Evolutionary conservation across 2,329 filamentous ascomycete species (phyloP).

Genomic region (Thermomyces lanuginosus): DNA sequence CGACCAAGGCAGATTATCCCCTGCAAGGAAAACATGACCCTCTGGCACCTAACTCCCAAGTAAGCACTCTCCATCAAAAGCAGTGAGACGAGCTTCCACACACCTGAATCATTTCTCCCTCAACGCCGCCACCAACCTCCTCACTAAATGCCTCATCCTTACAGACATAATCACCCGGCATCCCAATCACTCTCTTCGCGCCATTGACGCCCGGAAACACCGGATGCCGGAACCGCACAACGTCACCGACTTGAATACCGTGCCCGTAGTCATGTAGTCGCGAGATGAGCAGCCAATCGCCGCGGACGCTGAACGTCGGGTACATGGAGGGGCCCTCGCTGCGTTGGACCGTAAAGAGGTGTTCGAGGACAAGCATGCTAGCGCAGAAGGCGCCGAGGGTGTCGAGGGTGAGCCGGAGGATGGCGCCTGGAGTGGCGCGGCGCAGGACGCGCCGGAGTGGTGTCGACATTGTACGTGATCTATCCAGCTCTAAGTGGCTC

Average conservation of each 20-base stretch:
- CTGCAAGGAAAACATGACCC: conserved; percentile 81
- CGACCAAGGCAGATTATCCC: conserved; percentile 73
- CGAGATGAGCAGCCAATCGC: conserved; percentile 54
- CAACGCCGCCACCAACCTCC: conserved; percentile 16
- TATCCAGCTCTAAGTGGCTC: no score
- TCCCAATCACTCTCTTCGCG: conserved; percentile 63
- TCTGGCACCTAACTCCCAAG: conserved; percentile 57
- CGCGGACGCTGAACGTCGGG: conserved; percentile 55
- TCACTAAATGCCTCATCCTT: conserved; percentile 23
- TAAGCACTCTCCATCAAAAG: background rate
- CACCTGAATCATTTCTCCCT: conserved; percentile 36
- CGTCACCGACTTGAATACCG: conserved; percentile 57
- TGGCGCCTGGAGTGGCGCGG: conserved; percentile 9
- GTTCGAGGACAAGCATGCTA: conserved; percentile 30
- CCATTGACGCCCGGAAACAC: conserved; percentile 43
- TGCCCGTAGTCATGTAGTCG: conserved; percentile 54
- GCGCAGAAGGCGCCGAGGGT: conserved; percentile 20
- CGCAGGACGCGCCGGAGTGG: conserved; percentile 15
- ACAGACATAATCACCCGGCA: conserved; percentile 46
- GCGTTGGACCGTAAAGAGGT: conserved; percentile 44
- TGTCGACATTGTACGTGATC: conserved; percentile 12
- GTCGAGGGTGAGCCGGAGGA: conserved; percentile 17
- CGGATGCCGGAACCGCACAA: conserved; percentile 66
- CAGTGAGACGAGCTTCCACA: conserved; percentile 1
- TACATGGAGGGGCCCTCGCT: conserved; percentile 73